phyloP scores from a whole-genome alignment of 805 yeast species.

The Jamesozyma lodderae region DNA sequence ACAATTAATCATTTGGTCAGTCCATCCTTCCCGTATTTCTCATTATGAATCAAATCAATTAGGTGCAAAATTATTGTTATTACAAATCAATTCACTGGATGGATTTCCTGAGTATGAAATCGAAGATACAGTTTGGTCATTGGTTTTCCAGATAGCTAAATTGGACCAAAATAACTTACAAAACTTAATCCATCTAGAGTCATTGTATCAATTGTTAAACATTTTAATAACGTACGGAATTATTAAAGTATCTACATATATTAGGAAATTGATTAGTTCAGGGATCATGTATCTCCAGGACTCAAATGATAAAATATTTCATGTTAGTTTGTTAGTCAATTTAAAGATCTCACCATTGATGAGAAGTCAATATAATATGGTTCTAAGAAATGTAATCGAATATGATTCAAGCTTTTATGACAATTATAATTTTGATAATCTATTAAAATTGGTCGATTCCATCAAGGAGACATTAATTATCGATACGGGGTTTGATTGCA shows the following conservation, averaged over 20 bases:
- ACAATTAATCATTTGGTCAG: conserved; percentile 27
- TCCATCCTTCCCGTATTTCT: conserved; percentile 23
- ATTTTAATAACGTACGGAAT: conserved; percentile 34
- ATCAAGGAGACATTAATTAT: conserved; percentile 10
- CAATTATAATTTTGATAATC: conserved; percentile 27
- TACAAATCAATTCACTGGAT: conserved; percentile 24
- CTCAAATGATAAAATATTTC: conserved; percentile 43
- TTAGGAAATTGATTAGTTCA: conserved; percentile 74
- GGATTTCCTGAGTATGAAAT: conserved; percentile 27
- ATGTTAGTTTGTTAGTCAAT: conserved; percentile 46
- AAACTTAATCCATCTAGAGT: conserved; percentile 21
- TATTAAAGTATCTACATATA: conserved; percentile 47
- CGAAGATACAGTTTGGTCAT: conserved; percentile 30
- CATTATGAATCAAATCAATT: conserved; percentile 28
- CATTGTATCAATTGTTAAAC: conserved; percentile 39
- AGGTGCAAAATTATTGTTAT: conserved; percentile 23
- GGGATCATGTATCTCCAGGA: conserved; percentile 66
- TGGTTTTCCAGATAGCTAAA: conserved; percentile 32
- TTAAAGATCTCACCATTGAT: conserved; percentile 43
- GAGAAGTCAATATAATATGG: conserved; percentile 48
- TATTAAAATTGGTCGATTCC: conserved; percentile 29
- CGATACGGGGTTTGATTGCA: conserved; percentile 14
- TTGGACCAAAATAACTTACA: conserved; percentile 23
- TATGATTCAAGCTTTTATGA: conserved; percentile 32
- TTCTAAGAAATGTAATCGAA: conserved; percentile 41